These are phyloP conservation scores for Lentinus brumalis DNA, from an alignment of 768 basidiomycete genomes.

Conservation along the genomic window DNA sequence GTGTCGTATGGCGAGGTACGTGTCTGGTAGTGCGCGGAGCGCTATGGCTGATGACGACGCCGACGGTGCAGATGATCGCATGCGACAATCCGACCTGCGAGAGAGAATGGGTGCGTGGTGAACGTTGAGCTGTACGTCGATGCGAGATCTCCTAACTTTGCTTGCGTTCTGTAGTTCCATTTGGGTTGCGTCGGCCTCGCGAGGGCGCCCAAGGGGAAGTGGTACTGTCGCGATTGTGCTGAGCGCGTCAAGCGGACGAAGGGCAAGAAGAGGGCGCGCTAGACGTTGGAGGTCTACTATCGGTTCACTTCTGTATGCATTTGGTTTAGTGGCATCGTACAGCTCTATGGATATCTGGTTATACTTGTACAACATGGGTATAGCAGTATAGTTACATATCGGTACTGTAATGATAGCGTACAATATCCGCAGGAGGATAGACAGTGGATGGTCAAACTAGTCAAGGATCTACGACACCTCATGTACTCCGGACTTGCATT, in stretches of 20 bases:
- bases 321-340: neutral
- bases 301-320: no score
- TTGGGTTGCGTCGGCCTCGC: conserved; percentile 63
- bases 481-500: conserved; percentile 31
- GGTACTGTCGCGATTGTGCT: conserved; percentile 72
- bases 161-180: conserved; percentile 60
- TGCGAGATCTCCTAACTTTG: neutral
- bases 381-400: conserved; percentile 4
- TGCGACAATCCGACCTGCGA: conserved; percentile 76
- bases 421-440: neutral
- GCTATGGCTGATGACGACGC: neutral
- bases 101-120: conserved; percentile 76
- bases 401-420: neutral
- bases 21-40: neutral
- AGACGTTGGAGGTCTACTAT: no score
- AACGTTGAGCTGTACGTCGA: neutral
- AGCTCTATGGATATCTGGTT: neutral
- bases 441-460: neutral
- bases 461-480: neutral
- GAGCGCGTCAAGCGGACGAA: conserved; percentile 23
- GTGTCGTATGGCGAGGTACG: conserved; percentile 80
- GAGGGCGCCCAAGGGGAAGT: conserved; percentile 59
- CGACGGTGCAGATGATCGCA: conserved; percentile 71
- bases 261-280: neutral
- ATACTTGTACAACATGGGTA: conserved; percentile 13